A percentile compares a stretch with the other conserved stretches of the same genome.
Evolutionary conservation across 441 rosid species (phyloP).

Genomic region (Adansonia gregorii): DNA sequence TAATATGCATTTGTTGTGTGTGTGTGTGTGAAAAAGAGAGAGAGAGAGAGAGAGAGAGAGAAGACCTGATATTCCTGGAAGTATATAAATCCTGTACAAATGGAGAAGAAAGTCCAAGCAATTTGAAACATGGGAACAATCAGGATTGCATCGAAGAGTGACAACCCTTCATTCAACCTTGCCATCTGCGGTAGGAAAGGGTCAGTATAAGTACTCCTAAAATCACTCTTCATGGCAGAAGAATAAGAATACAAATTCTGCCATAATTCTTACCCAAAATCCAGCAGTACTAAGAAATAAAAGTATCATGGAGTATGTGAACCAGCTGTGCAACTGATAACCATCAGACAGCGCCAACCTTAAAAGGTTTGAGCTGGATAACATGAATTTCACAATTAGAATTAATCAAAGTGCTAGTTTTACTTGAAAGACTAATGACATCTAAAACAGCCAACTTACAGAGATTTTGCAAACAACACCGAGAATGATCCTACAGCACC

Average conservation of each 20-base stretch:
- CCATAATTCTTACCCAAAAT: constrained; percentile 71
- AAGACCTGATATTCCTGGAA: constrained; percentile 97
- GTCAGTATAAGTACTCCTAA: constrained; percentile 22
- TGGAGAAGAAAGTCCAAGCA: constrained; percentile 99
- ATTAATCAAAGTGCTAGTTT: constrained; percentile 5
- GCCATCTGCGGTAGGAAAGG: constrained; percentile 69
- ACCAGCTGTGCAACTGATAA: too few species aligned
- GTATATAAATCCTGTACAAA: constrained; percentile 95
- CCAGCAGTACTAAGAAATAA: constrained; percentile 81
- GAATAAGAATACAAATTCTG: background rate
- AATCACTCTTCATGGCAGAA: constrained; percentile 21
- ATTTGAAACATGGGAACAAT: constrained; percentile 99
- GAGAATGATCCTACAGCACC: constrained; percentile 98
- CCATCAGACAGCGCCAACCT: constrained; percentile 57
- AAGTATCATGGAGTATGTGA: too few species aligned
- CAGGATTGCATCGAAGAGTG: constrained; percentile 89
- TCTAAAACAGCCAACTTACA: constrained; percentile 56
- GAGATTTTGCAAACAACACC: constrained; percentile 95
- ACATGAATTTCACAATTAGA: constrained; percentile 27
- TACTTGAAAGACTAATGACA: constrained; percentile 17
- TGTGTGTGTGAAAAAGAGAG: background rate
- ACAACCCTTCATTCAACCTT: constrained; percentile 89
- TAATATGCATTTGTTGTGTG: background rate
- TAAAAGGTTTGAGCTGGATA: constrained; percentile 74
- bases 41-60: constrained; percentile 22